A percentile compares a stretch with the other conserved stretches of the same genome.
phyloP scores from a whole-genome alignment of 2,329 filamentous ascomycete genomes.

The Xylariomycetidae sp. region DNA sequence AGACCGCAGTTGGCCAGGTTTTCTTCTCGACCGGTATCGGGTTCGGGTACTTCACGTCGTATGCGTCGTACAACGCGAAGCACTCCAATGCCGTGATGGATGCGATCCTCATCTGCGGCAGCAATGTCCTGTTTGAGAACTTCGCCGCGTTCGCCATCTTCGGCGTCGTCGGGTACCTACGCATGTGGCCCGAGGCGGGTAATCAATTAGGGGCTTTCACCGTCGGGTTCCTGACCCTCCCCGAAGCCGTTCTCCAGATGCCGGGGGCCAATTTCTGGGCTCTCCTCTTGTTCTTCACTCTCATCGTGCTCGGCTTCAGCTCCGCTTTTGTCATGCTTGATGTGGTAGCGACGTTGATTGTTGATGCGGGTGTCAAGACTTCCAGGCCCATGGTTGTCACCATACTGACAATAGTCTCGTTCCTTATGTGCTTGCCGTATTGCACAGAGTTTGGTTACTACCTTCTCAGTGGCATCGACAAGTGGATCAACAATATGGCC shows the following conservation, averaged over 20 bases:
- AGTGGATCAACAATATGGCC: slow-evolving; percentile 51
- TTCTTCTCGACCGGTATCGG: slow-evolving; percentile 57
- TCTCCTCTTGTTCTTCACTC: slow-evolving; percentile 53
- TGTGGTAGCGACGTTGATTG: slow-evolving; percentile 47
- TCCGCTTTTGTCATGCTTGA: slow-evolving; percentile 58
- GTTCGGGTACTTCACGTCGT: slow-evolving; percentile 55
- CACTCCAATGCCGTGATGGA: slow-evolving; percentile 57
- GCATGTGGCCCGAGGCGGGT: slow-evolving; percentile 30
- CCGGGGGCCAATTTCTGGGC: slow-evolving; percentile 56
- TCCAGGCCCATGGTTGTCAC: slow-evolving; percentile 47
- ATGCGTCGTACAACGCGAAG: slow-evolving; percentile 54
- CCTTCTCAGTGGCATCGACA: slow-evolving; percentile 49
- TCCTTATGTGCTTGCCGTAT: slow-evolving; percentile 51
- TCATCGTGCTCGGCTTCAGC: slow-evolving; percentile 53
- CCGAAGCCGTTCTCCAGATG: slow-evolving; percentile 51
- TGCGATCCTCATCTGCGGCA: slow-evolving; percentile 48
- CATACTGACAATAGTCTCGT: slow-evolving; percentile 41
- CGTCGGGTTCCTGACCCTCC: slow-evolving; percentile 54
- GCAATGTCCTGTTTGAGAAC: slow-evolving; percentile 54
- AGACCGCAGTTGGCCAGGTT: slow-evolving; percentile 55
- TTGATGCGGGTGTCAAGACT: slow-evolving; percentile 45
- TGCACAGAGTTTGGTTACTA: slow-evolving; percentile 55
- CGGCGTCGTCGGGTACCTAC: slow-evolving; percentile 48
- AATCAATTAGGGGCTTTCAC: slow-evolving; percentile 48
- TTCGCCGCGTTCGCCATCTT: slow-evolving; percentile 45